Percentiles rank a stretch among this genome's conserved stretches.
These are phyloP conservation scores for Coniferiporia sulphurascens DNA, from an alignment of 1,284 basidiomycete species.

Conservation along the genomic window DNA sequence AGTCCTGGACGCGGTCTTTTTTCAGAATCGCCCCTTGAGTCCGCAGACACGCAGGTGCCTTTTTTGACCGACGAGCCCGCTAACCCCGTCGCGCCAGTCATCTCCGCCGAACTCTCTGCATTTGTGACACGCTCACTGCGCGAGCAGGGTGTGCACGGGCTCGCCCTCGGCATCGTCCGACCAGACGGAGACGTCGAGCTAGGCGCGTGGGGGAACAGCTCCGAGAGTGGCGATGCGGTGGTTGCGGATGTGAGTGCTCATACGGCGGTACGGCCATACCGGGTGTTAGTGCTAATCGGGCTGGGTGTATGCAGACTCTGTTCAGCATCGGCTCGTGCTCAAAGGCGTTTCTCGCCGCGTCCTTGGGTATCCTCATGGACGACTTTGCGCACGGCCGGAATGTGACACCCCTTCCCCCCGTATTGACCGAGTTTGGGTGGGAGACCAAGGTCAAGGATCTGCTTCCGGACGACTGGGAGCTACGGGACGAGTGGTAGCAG, in stretches of 20 bases:
- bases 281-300: background rate
- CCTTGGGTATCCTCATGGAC: slow-evolving; percentile 36
- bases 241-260: background rate
- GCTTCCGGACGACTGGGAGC: slow-evolving; percentile 35
- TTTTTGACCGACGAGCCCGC: background rate
- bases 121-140: too few relatives aligned
- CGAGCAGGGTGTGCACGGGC: too few relatives aligned
- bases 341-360: slow-evolving; percentile 38
- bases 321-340: slow-evolving; percentile 42
- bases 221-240: slow-evolving; percentile 27
- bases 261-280: background rate
- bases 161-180: too few relatives aligned
- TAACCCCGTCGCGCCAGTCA: too few relatives aligned
- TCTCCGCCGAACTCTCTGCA: too few relatives aligned
- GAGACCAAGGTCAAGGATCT: slow-evolving; percentile 37
- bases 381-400: slow-evolving; percentile 28
- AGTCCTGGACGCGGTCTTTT: too few relatives aligned
- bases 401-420: slow-evolving; percentile 26
- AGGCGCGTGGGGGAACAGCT: slow-evolving; percentile 21
- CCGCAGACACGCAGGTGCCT: slow-evolving; percentile 22
- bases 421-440: slow-evolving; percentile 28
- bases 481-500: slow-evolving; percentile 33
- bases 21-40: too few relatives aligned
- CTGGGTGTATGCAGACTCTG: slow-evolving; percentile 28
- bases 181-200: slow-evolving; percentile 10